Evolutionary conservation across 2,329 filamentous ascomycete species (phyloP).

Genomic region (Ceratocystis diversiconidia): DNA sequence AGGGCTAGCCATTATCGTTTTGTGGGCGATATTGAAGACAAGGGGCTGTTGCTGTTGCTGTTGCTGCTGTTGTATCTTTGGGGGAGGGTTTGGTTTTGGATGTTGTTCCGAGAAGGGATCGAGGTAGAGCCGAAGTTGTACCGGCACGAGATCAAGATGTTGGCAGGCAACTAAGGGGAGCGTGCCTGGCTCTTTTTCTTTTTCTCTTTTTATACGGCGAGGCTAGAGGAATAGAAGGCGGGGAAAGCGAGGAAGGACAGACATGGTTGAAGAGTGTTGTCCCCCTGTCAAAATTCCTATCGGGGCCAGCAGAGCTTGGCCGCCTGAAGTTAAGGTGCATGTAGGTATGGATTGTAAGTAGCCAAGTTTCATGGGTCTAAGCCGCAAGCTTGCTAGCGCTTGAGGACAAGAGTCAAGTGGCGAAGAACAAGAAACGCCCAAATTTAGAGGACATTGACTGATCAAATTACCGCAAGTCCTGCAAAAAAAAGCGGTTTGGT

Average conservation of each 20-base stretch:
- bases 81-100: neutral
- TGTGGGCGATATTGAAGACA: neutral
- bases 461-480: conserved; percentile 2
- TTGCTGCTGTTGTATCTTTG: neutral
- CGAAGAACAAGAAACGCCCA: neutral
- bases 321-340: neutral
- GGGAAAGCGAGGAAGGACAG: too few species aligned
- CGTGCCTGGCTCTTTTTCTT: neutral
- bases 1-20: too few species aligned
- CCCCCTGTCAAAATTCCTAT: too few species aligned
- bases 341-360: neutral
- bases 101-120: neutral
- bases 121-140: neutral
- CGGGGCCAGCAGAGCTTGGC: too few species aligned
- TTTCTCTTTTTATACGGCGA: too few species aligned
- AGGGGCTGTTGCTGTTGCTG: neutral
- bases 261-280: too few species aligned
- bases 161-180: neutral
- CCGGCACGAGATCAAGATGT: neutral
- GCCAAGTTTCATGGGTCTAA: neutral
- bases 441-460: neutral
- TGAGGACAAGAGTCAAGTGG: neutral
- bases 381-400: neutral
- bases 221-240: too few species aligned
- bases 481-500: neutral